Conservation (phyloP, 495 filamentous ascomycete genomes). For the Trichodelitschia bisporula region DNA sequence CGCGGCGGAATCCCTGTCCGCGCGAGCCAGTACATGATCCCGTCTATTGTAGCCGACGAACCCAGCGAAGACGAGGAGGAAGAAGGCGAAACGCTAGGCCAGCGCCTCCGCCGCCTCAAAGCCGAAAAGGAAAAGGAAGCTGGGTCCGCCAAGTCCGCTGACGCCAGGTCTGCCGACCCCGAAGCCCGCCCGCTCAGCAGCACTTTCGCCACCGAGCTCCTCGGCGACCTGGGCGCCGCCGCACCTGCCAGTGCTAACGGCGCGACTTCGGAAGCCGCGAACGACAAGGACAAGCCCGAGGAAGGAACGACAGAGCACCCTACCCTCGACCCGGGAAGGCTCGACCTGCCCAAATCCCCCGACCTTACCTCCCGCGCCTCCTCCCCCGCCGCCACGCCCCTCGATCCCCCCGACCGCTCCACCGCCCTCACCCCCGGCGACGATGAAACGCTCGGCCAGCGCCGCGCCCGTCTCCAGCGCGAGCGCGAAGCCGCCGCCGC, state of each 20-base stretch:
- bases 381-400: slow-evolving; percentile 11
- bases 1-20: too few relatives aligned
- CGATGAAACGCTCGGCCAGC: slow-evolving; percentile 78
- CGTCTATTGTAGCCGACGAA: slow-evolving; percentile 8
- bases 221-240: slow-evolving; percentile 18
- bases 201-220: slow-evolving; percentile 59
- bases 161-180: too few relatives aligned
- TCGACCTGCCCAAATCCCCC: slow-evolving; percentile 9
- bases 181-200: not conserved
- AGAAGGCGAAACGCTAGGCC: not conserved
- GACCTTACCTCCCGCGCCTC: too few relatives aligned
- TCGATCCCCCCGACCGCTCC: slow-evolving; percentile 13
- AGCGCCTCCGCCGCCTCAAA: too few relatives aligned
- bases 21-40: too few relatives aligned
- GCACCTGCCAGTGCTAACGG: slow-evolving; percentile 13
- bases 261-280: slow-evolving; percentile 30
- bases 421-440: slow-evolving; percentile 15
- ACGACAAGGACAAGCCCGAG: slow-evolving; percentile 41
- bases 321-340: slow-evolving; percentile 5
- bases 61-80: slow-evolving; percentile 11
- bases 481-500: slow-evolving; percentile 34
- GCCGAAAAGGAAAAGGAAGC: too few relatives aligned
- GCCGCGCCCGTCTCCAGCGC: slow-evolving; percentile 53
- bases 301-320: slow-evolving; percentile 3
- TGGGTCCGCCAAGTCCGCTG: too few relatives aligned